Evolutionary conservation across 129 eudicot genomes (phyloP).

Genomic region (Dittrichia graveolens): DNA sequence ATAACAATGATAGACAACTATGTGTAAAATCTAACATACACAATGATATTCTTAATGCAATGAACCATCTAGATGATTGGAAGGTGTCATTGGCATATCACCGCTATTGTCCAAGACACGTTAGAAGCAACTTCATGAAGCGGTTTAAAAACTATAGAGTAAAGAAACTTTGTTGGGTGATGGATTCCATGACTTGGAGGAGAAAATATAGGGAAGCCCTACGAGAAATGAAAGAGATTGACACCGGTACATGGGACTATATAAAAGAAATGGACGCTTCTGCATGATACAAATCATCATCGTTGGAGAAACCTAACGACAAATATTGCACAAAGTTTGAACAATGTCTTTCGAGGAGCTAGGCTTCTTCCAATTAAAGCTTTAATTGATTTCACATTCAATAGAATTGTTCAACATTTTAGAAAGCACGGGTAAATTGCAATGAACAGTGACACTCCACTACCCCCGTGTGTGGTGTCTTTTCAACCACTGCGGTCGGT

Average conservation of each 20-base stretch:
- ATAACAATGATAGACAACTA: not conserved
- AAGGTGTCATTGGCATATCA: not conserved
- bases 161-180: conserved; percentile 1
- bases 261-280: not conserved
- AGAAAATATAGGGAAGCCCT: not conserved
- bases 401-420: not conserved
- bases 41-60: not conserved
- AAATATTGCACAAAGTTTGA: not conserved
- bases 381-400: not conserved
- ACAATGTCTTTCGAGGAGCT: conserved; percentile 3
- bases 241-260: not conserved
- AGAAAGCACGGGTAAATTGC: not conserved
- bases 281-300: not conserved
- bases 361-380: not conserved
- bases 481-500: no score
- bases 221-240: not conserved
- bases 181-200: not conserved
- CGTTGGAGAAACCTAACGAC: not conserved
- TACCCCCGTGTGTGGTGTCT: no score
- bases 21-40: not conserved
- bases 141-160: not conserved
- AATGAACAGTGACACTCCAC: not conserved
- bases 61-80: not conserved
- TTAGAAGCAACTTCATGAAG: not conserved
- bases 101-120: not conserved